These are phyloP conservation scores for Comarum palustre DNA, from an alignment of 306 rosid species.

Conservation along the genomic window DNA sequence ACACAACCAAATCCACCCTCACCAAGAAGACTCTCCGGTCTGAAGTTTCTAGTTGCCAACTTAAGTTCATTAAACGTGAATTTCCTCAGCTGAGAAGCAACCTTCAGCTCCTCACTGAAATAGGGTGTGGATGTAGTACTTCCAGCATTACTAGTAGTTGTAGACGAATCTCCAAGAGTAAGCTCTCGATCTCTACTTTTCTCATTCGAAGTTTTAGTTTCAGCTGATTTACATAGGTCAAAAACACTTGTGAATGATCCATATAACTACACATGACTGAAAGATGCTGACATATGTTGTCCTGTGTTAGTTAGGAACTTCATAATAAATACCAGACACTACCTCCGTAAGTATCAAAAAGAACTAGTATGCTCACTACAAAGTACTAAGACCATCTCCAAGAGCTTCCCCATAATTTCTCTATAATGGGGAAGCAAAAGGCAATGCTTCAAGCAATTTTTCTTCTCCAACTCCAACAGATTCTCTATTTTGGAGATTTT, in stretches of 20 bases:
- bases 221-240: slow-evolving; percentile 37
- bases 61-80: slow-evolving; percentile 88
- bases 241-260: slow-evolving; percentile 14
- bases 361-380: slow-evolving; percentile 2
- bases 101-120: slow-evolving; percentile 87
- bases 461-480: too few species aligned
- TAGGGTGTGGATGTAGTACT: slow-evolving; percentile 68
- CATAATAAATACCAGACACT: slow-evolving; percentile 16
- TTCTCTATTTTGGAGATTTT: too few species aligned
- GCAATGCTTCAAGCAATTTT: too few species aligned
- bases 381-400: too few species aligned
- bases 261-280: not conserved
- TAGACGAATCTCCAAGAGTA: slow-evolving; percentile 54
- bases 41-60: slow-evolving; percentile 90
- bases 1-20: slow-evolving; percentile 99
- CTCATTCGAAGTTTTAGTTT: slow-evolving; percentile 50
- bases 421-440: too few species aligned
- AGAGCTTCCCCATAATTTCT: too few species aligned
- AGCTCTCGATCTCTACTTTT: slow-evolving; percentile 46
- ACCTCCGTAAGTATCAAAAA: slow-evolving; percentile 10
- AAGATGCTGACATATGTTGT: not conserved
- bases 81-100: slow-evolving; percentile 83
- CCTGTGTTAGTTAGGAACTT: not conserved
- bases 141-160: slow-evolving; percentile 63
- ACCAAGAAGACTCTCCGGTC: slow-evolving; percentile 96